Base-by-base conservation (phyloP, 1,284 basidiomycete genomes). In the Marasmius sp. region DNA sequence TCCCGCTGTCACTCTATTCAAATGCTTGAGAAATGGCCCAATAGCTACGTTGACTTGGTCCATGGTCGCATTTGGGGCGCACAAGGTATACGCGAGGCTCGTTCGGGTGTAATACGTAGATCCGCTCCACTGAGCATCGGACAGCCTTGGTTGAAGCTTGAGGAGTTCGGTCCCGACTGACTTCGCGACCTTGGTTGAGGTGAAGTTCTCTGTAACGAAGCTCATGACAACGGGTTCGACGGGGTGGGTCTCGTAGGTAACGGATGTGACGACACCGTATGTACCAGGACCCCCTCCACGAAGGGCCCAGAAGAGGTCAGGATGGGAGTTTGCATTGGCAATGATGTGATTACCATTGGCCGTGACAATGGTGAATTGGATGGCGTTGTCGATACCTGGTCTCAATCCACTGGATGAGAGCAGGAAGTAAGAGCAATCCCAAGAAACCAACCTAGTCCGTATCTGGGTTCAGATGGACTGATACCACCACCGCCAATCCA, bases 281-380 rank as follows among this genome's bases (percentile, higher is more conserved):
- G 77, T 80, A 4, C 77, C 72, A 4, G 79, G 80, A 1, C 83
- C 82, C 1, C 83, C 82, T 1, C 83, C 83, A 27, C 80, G 76
- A 58, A 85, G 67, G 0, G 82, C 81, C 77, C 81, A 84, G 70
- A 83, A 85, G 6, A 84, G 69, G 61, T 81, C 77, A 0, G 71
- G 3, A 64, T 81, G 71, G n/a, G 69, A 63, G 62, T 73, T 67
- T 4, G 70, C 62, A 61, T 81, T 81, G 18, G 70, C 77, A 14
- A 68, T 72, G 38, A 77, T 65, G 48, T 71, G 66, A 3, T 69
- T 62, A 9, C 80, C 81, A 38, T 70, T 66, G 1, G 80, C 69
- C 9, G 72, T 75, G 34, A 82, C 75, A 38, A 80, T 67, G 5
- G 70, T 74, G 52, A 78, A 76, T 56, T 80, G 66, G 55, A 84